A percentile compares a stretch with the other conserved stretches of the same genome.
Evolutionary conservation across 2,329 filamentous ascomycete species (phyloP).

Genomic region (Thyridium curvatum): DNA sequence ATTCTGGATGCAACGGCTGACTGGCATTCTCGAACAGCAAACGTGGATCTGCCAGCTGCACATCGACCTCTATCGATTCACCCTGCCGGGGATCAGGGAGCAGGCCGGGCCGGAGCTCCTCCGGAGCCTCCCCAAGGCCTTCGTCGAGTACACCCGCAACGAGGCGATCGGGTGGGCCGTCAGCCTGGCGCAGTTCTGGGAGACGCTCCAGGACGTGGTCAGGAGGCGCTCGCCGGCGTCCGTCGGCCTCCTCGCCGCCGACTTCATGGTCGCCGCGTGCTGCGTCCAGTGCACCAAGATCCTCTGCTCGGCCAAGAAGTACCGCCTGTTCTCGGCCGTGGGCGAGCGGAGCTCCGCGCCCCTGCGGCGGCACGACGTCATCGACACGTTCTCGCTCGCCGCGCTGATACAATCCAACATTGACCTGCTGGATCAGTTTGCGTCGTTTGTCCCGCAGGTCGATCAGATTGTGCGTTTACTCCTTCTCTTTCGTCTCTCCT

Average conservation of each 20-base stretch:
- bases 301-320: slow-evolving; percentile 24
- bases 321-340: slow-evolving; percentile 24
- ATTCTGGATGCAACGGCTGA: too few relatives aligned
- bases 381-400: slow-evolving; percentile 21
- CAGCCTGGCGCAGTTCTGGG: slow-evolving; percentile 24
- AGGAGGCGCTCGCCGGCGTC: slow-evolving; percentile 12
- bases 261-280: slow-evolving; percentile 10
- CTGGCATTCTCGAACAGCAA: slow-evolving; percentile 23
- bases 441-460: slow-evolving; percentile 6
- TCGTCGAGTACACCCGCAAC: slow-evolving; percentile 24
- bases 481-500: not conserved
- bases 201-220: slow-evolving; percentile 21
- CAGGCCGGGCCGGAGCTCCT: slow-evolving; percentile 21
- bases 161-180: slow-evolving; percentile 29
- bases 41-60: slow-evolving; percentile 24
- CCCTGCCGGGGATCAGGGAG: slow-evolving; percentile 23
- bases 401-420: slow-evolving; percentile 22
- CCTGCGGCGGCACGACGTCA: slow-evolving; percentile 22
- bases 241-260: slow-evolving; percentile 1
- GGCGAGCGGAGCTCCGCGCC: slow-evolving; percentile 26
- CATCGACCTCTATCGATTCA: slow-evolving; percentile 30
- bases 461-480: slow-evolving; percentile 7
- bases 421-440: slow-evolving; percentile 24
- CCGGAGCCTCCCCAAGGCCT: slow-evolving; percentile 24
- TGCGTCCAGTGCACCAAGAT: slow-evolving; percentile 12